A percentile compares a stretch with the other conserved stretches of the same genome.
Evolutionary conservation across 345 rosid genomes (phyloP).

Genomic region (Alliaria petiolata): DNA sequence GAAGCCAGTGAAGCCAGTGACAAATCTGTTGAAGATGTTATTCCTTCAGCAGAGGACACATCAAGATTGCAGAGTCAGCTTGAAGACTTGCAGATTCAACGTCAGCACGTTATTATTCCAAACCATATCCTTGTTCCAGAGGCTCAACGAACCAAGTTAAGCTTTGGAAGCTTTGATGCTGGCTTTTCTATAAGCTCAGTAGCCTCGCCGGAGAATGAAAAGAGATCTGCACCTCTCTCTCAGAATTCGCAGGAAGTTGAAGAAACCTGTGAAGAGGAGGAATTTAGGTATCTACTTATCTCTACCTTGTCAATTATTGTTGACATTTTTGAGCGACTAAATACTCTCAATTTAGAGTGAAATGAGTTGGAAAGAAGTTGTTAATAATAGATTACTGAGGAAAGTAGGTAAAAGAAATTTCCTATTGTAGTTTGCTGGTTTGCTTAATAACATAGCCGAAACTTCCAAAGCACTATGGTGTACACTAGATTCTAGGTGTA

Average conservation of each 20-base stretch:
- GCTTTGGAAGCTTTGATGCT: conserved; percentile 94
- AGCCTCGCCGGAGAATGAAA: conserved; percentile 53
- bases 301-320: conserved; percentile 1
- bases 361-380: not conserved
- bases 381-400: not conserved
- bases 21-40: conserved; percentile 38
- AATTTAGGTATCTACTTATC: conserved; percentile 43
- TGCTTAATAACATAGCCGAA: not conserved
- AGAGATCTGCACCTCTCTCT: conserved; percentile 57
- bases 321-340: not conserved
- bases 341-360: not conserved
- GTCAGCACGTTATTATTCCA: conserved; percentile 92
- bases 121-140: conserved; percentile 91
- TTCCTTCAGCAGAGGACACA: conserved; percentile 55
- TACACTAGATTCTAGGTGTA: not conserved
- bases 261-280: conserved; percentile 50
- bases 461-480: not conserved
- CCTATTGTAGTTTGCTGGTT: not conserved
- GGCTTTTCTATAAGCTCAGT: conserved; percentile 53
- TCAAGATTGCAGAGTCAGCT: conserved; percentile 67
- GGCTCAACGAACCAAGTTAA: conserved; percentile 77
- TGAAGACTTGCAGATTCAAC: conserved; percentile 66
- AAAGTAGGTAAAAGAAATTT: not conserved
- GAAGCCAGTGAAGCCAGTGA: conserved; percentile 48
- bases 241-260: conserved; percentile 61